Evolutionary conservation across 306 rosid genomes (phyloP).

Genomic region (Fagus sylvatica): DNA sequence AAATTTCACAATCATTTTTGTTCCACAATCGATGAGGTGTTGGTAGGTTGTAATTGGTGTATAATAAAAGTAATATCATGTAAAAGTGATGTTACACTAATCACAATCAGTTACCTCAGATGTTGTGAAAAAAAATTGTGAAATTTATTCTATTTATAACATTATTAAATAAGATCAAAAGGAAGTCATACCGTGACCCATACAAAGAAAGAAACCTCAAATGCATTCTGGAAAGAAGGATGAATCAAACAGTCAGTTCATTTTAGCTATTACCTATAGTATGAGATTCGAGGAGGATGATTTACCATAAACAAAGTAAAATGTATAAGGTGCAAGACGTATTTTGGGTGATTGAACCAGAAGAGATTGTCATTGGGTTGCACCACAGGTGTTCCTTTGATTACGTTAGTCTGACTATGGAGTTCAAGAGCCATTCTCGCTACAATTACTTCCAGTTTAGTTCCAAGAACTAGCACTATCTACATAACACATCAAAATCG

Average conservation of each 20-base stretch:
- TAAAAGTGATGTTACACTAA: too few relatives aligned
- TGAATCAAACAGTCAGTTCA: background rate
- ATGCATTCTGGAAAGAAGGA: constrained; percentile 46
- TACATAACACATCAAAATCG: constrained; percentile 5
- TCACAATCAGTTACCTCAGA: too few relatives aligned
- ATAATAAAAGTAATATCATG: too few relatives aligned
- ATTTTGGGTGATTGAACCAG: constrained; percentile 57
- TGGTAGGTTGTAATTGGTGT: too few relatives aligned
- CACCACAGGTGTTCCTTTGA: constrained; percentile 58
- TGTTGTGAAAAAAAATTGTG: too few relatives aligned
- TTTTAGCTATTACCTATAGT: background rate
- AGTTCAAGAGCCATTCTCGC: constrained; percentile 51
- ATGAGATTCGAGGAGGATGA: too few relatives aligned
- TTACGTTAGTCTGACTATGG: constrained; percentile 27
- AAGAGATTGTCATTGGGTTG: constrained; percentile 54
- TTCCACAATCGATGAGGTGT: too few relatives aligned
- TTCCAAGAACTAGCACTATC: constrained; percentile 52
- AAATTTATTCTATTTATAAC: too few relatives aligned
- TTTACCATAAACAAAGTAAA: constrained; percentile 53
- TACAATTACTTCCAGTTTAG: constrained; percentile 56
- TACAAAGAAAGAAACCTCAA: constrained; percentile 55
- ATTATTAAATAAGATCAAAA: background rate
- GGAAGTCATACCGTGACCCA: constrained; percentile 55
- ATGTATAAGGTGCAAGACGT: constrained; percentile 48
- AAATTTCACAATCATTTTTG: too few relatives aligned